Evolutionary conservation across 106 monocot species (phyloP), one percentile per base, ranked within the genome.

Genomic region (Alisma plantagoaquatica): DNA sequence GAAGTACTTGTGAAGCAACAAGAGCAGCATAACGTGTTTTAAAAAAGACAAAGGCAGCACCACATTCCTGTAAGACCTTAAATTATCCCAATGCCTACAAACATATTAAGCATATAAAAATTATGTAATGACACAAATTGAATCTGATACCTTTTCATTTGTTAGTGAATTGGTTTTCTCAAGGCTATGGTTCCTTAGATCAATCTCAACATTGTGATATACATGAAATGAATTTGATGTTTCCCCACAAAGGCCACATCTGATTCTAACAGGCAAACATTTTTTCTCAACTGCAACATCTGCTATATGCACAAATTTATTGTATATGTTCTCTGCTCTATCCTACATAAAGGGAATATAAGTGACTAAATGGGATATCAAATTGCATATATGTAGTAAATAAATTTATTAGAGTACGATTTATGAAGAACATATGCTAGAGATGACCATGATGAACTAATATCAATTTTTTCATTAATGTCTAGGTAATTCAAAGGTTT

Each of bases 31-130:
- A 96, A 18, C 96, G 81, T 12, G 81, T 81, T 61, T 73, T 96
- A 43, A 96, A 89, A 51, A 96, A 89, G 11, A 96, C 78, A 84
- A 96, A 84, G 52, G 96, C 89, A 65, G 89, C 63, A 55, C 69
- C 62, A 68, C 89, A 96, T 71, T 96, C 89, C 96, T 96, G 71
- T 41, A 28, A 3, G 16, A 45, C 49, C n/a, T n/a, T n/a, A n/a
- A n/a, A n/a, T n/a, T n/a, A n/a, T n/a, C n/a, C n/a, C n/a, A n/a
- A n/a, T n/a, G n/a, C n/a, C n/a, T n/a, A n/a, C n/a, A n/a, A n/a
- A n/a, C n/a, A n/a, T n/a, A n/a, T n/a, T n/a, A n/a, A n/a, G n/a
- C n/a, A n/a, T n/a, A n/a, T n/a, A n/a, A n/a, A n/a, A n/a, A n/a
- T n/a, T n/a, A n/a, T n/a, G n/a, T n/a, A n/a, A n/a, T n/a, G n/a